Evolutionary conservation across 2,329 filamentous ascomycete species (phyloP).

Genomic region (Colletotrichum lentis): DNA sequence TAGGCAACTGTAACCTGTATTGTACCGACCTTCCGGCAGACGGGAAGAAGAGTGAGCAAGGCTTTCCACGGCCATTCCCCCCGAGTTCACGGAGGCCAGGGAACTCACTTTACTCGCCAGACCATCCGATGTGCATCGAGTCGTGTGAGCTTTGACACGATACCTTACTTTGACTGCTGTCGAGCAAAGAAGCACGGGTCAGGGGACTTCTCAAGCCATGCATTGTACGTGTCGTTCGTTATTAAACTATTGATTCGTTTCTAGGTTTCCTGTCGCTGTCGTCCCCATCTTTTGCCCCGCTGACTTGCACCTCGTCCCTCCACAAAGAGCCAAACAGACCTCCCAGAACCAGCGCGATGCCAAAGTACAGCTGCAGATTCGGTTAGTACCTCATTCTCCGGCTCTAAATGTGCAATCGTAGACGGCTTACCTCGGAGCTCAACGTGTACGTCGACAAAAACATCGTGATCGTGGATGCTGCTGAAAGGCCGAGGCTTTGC

Average conservation of each 20-base stretch:
- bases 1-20: slow-evolving; percentile 34
- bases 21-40: slow-evolving; percentile 23
- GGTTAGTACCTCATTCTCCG: not conserved
- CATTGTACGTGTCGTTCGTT: slow-evolving; percentile 10
- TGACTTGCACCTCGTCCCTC: not conserved
- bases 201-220: not conserved
- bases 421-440: not conserved
- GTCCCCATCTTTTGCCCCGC: not conserved
- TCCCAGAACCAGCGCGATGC: not conserved
- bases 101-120: slow-evolving; percentile 15
- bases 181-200: not conserved
- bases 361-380: not conserved
- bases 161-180: not conserved
- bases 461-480: not conserved
- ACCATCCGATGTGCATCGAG: slow-evolving; percentile 1
- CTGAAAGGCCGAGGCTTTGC: not conserved
- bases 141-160: not conserved
- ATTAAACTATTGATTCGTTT: slow-evolving; percentile 2
- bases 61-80: slow-evolving; percentile 3
- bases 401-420: not conserved
- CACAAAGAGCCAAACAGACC: not conserved
- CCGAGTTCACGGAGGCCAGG: slow-evolving; percentile 17
- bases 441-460: not conserved
- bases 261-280: not conserved
- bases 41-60: slow-evolving; percentile 16